Evolutionary conservation across 2,329 filamentous ascomycete genomes (phyloP).

Genomic region (Metarhizium anisopliae): DNA sequence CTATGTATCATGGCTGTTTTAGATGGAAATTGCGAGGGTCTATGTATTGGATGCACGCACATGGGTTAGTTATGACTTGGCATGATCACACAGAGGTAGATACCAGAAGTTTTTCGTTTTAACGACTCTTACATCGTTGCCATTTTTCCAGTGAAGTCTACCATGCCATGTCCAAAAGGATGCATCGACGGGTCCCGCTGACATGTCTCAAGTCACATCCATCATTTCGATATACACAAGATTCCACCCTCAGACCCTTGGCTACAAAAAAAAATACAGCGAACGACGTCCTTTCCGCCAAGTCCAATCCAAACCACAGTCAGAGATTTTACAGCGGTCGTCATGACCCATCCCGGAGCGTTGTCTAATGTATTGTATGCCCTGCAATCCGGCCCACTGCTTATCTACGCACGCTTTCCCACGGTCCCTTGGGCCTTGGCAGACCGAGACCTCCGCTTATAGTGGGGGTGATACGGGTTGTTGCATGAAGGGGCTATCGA

Average conservation of each 20-base stretch:
- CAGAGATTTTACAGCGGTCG: too few species aligned
- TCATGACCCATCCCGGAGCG: too few species aligned
- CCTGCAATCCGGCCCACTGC: not conserved
- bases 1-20: constrained; percentile 30
- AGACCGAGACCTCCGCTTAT: not conserved
- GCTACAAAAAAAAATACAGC: too few species aligned
- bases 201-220: too few species aligned
- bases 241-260: too few species aligned
- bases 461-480: not conserved
- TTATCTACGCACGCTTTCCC: not conserved
- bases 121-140: not conserved
- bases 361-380: too few species aligned
- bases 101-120: not conserved
- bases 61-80: not conserved
- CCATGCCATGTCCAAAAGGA: not conserved
- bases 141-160: not conserved
- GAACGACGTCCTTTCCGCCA: too few species aligned
- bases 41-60: not conserved
- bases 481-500: too few species aligned
- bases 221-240: too few species aligned
- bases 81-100: not conserved
- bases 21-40: constrained; percentile 3
- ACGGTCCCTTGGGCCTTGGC: not conserved
- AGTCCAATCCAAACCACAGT: too few species aligned
- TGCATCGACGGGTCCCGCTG: too few species aligned